Evolutionary conservation across 2,329 filamentous ascomycete species (phyloP), one percentile per base, ranked within the genome.

Genomic region (Coniochaeta sp.): DNA sequence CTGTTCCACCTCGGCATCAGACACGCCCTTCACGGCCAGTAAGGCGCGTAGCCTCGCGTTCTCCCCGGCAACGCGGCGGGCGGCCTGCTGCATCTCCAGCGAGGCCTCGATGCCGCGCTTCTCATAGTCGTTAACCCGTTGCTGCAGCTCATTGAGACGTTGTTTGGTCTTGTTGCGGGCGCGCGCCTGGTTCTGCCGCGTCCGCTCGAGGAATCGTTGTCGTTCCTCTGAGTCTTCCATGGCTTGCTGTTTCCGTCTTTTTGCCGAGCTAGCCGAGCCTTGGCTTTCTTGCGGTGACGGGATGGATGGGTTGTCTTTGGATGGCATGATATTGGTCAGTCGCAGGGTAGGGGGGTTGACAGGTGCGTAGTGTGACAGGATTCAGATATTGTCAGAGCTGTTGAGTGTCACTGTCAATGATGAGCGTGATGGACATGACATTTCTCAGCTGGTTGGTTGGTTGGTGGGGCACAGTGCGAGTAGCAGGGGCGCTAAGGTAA

Each of bases 151-250:
- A 49, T 73, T 69, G 52, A 80, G 64, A 53, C 75, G 74, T 55
- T 77, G 76, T 53, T 73, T 74, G 28, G 71, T 73, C 32, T 77
- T 75, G 26, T 73, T 75, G 31, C 78, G 71, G 14, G 73, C 77
- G 31, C 73, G 74, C 46, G 77, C 74, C 64, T 81, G 78, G 61
- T 77, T 80, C 55, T 78, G 71, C 56, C 76, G 71, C n/a, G 52
- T 14, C 13, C 28, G 24, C n/a, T 26, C 10, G 38, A 24, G 22
- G 22, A 24, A 13, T 18, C 20, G 38, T 12, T 14, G 38, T 12
- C 8, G n/a, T 18, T 3, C 18, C 45, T 28, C 45, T 20, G 42
- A 13, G 31, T 18, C 38, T 28, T 22, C 10, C 12, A 52, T 40
- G 13, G 45, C 48, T 35, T 42, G 31, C 53, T 53, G 52, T 35